Evolutionary conservation across 805 yeast species (phyloP), one percentile per base, ranked within the genome.

Genomic region (Clavispora phyllophila): DNA sequence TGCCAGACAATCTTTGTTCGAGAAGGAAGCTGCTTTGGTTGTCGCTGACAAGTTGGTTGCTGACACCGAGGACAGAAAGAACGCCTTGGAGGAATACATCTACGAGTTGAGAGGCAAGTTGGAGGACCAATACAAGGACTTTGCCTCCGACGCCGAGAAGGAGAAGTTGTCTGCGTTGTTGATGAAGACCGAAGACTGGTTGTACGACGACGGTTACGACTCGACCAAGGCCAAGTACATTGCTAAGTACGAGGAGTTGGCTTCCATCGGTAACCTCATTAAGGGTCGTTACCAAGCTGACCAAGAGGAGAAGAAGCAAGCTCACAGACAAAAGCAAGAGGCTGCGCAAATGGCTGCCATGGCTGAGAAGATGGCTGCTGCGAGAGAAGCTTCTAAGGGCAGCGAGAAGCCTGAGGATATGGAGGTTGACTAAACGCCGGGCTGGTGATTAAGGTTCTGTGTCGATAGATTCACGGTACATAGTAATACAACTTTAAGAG

Each of bases 51-150:
- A 90, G 76, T 82, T 91, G 58, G 97, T 93, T 53, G 95, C 95
- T 54, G 98, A 93, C 74, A 93, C 98, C 54, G 98, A 93, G 77
- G 97, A 93, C 74, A 88, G 89, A 71, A 93, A 93, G 84, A 93
- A 93, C 68, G 93, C 96, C 53, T 78, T 93, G 49, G 99, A 93
- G 78, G 99, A 93, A 78, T 93, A 93, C 78, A 93, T 93, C 61
- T 93, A 93, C 73, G 95, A 88, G 60, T 81, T 91, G 70, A 86
- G 99, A 75, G 96, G 95, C 66, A 93, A 93, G 76, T 77, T 93
- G 61, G 98, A 90, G 47, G 99, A 89, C 44, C 82, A 82, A 58
- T 91, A 91, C 66, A 78, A 86, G 54, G 82, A 75, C 57, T 93
- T 90, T 64, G 96, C 97, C 45, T 77, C 85, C 54, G 95, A 84